These are phyloP conservation scores for Pythium sukuiense DNA, from an alignment of 352 stramenopile species.

Conservation along the genomic window DNA sequence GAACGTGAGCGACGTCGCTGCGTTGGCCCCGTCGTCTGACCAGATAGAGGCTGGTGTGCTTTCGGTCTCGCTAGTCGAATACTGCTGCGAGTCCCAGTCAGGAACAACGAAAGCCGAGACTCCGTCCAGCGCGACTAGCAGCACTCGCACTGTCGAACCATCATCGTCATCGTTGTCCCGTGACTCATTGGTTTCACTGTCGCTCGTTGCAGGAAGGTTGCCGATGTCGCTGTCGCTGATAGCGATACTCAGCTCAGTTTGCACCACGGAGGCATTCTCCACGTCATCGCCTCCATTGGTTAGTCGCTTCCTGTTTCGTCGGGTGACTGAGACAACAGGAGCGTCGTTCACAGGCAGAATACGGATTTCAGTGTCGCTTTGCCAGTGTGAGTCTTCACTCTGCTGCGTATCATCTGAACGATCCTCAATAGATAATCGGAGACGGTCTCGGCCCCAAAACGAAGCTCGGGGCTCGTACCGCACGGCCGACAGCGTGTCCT, in stretches of 20 bases:
- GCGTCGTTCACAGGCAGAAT: slow-evolving; percentile 20
- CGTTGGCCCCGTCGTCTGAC: no score
- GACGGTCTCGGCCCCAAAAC: slow-evolving; percentile 23
- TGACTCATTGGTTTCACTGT: background rate
- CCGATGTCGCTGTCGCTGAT: background rate
- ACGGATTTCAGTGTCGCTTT: slow-evolving; percentile 1
- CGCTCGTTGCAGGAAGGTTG: background rate
- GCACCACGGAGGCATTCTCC: background rate
- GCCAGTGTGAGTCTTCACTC: background rate
- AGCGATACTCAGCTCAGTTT: background rate
- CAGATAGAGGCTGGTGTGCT: background rate
- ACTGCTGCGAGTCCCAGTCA: background rate
- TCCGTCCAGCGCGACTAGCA: background rate
- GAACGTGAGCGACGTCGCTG: slow-evolving; percentile 1
- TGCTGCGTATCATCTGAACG: background rate
- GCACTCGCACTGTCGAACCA: background rate
- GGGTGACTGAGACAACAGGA: slow-evolving; percentile 3
- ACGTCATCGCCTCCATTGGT: background rate
- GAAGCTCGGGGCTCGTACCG: slow-evolving; percentile 21
- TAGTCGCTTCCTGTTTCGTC: background rate
- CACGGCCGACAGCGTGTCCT: slow-evolving; percentile 1
- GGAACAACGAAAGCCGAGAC: background rate
- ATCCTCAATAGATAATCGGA: slow-evolving; percentile 1
- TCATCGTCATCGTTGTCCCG: background rate
- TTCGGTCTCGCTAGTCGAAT: background rate